These are phyloP conservation scores for Coemansia erecta DNA, from an alignment of 192 early-diverging fungal species.

Conservation along the genomic window DNA sequence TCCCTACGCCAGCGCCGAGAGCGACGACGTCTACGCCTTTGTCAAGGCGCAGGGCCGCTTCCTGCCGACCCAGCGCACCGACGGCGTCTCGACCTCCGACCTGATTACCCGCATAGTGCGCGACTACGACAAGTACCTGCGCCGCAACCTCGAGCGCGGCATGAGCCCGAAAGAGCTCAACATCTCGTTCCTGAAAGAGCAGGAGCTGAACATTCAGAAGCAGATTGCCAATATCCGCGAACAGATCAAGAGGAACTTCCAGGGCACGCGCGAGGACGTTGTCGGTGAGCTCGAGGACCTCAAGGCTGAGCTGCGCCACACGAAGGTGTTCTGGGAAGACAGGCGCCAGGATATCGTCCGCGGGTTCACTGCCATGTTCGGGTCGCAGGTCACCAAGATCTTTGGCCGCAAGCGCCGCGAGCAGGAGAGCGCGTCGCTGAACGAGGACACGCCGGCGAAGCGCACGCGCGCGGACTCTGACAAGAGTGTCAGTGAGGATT, in stretches of 20 bases:
- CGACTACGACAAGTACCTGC: slow-evolving; percentile 80
- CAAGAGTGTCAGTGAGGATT: background rate
- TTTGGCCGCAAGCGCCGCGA: slow-evolving; percentile 39
- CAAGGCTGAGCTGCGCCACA: slow-evolving; percentile 63
- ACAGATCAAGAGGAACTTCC: slow-evolving; percentile 66
- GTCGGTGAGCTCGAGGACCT: slow-evolving; percentile 62
- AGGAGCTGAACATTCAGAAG: slow-evolving; percentile 74
- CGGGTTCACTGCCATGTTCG: slow-evolving; percentile 68
- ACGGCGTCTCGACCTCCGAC: slow-evolving; percentile 77
- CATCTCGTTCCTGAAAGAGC: slow-evolving; percentile 77
- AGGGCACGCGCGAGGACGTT: slow-evolving; percentile 63
- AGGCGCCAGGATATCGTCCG: slow-evolving; percentile 73
- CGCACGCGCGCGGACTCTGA: slow-evolving; percentile 22
- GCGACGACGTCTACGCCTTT: slow-evolving; percentile 75
- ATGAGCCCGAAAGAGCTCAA: slow-evolving; percentile 78
- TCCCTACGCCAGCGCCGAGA: slow-evolving; percentile 69
- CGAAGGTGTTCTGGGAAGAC: slow-evolving; percentile 68
- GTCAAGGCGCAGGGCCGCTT: slow-evolving; percentile 72
- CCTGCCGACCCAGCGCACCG: slow-evolving; percentile 69
- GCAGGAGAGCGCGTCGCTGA: slow-evolving; percentile 2
- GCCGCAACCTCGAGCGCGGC: slow-evolving; percentile 82
- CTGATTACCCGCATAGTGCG: slow-evolving; percentile 81
- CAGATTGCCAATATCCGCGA: slow-evolving; percentile 68
- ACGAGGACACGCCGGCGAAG: slow-evolving; percentile 18
- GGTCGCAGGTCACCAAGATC: slow-evolving; percentile 50